Percentiles rank a stretch among this genome's conserved stretches.
phyloP scores from a whole-genome alignment of 306 rosid species.

The Rosa lucieae region DNA sequence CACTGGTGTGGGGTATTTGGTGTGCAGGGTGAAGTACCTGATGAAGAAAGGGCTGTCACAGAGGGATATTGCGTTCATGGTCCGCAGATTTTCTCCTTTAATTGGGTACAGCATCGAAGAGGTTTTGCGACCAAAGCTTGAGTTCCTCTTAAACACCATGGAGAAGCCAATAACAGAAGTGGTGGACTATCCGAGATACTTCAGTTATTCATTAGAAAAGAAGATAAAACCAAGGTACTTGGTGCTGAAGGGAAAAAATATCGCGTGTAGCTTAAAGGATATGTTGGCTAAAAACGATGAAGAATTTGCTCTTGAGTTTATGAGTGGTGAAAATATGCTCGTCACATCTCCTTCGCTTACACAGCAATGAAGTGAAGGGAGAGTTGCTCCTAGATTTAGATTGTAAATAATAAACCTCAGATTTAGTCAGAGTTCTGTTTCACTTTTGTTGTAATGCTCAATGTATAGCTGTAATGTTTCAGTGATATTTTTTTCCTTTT shows the following conservation, averaged over 20 bases:
- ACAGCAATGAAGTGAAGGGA: slow-evolving; percentile 12
- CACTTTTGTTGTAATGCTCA: background rate
- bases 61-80: slow-evolving; percentile 68
- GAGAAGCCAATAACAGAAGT: slow-evolving; percentile 69
- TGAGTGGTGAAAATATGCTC: slow-evolving; percentile 32
- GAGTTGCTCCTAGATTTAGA: slow-evolving; percentile 8
- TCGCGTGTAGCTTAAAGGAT: slow-evolving; percentile 67
- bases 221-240: slow-evolving; percentile 83
- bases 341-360: slow-evolving; percentile 19
- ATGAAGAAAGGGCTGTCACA: slow-evolving; percentile 63
- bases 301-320: slow-evolving; percentile 66
- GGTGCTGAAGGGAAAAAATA: slow-evolving; percentile 59
- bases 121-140: slow-evolving; percentile 78
- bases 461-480: background rate
- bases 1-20: slow-evolving; percentile 18
- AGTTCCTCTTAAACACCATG: slow-evolving; percentile 74
- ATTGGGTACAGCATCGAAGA: slow-evolving; percentile 79
- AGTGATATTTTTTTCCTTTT: too few relatives aligned
- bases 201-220: slow-evolving; percentile 90
- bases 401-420: slow-evolving; percentile 30
- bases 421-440: background rate
- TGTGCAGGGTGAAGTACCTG: slow-evolving; percentile 63
- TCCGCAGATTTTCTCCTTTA: slow-evolving; percentile 75
- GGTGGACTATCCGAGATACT: slow-evolving; percentile 83
- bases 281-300: slow-evolving; percentile 85